Percentiles rank a stretch among this genome's conserved stretches.
Conservation (phyloP, 2,329 filamentous ascomycete genomes). For the Diaporthe nobilis region DNA sequence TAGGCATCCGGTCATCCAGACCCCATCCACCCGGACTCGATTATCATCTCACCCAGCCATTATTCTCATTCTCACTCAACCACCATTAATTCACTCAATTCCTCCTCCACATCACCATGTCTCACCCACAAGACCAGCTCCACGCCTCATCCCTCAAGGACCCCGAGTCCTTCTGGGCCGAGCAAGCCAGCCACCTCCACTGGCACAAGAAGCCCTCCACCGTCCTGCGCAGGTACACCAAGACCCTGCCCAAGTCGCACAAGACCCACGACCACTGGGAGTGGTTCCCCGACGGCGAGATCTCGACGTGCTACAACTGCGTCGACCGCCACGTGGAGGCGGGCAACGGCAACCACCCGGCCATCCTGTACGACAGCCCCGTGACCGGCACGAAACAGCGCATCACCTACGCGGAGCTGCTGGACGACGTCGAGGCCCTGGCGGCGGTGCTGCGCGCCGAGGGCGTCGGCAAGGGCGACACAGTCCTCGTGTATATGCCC, state of each 20-base stretch:
- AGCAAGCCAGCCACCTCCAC: conserved; percentile 80
- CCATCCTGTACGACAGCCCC: conserved; percentile 90
- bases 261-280: conserved; percentile 82
- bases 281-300: conserved; percentile 91
- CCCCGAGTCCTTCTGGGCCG: conserved; percentile 81
- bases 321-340: conserved; percentile 88
- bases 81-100: neutral
- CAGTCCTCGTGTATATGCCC: conserved; percentile 94
- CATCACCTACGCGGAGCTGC: conserved; percentile 81
- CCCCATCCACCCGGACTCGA: too few relatives aligned
- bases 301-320: conserved; percentile 94
- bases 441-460: conserved; percentile 87
- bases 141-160: conserved; percentile 73
- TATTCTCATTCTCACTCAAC: neutral
- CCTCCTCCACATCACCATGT: conserved; percentile 44
- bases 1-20: neutral
- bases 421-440: conserved; percentile 84
- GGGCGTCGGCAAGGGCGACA: conserved; percentile 86
- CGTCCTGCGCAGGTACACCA: conserved; percentile 72
- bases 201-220: conserved; percentile 84
- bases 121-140: conserved; percentile 65
- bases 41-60: neutral
- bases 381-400: conserved; percentile 81
- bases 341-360: conserved; percentile 80
- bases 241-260: conserved; percentile 71